Evolutionary conservation across 169 alveolate species (phyloP).

Genomic region (Cryptosporidium meleagridis): DNA sequence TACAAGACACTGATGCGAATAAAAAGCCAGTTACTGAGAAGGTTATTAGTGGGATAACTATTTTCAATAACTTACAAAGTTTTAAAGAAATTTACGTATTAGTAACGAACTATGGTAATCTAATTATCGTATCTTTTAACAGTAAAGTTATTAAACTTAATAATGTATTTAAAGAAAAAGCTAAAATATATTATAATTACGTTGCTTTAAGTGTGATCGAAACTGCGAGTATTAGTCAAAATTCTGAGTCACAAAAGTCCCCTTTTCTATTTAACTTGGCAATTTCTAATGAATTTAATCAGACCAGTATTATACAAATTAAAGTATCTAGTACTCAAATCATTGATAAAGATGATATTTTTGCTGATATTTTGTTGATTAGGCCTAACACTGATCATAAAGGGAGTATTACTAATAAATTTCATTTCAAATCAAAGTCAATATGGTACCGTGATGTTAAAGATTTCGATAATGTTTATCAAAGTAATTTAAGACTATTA

Average conservation of each 20-base stretch:
- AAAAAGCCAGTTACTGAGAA: background rate
- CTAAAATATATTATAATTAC: background rate
- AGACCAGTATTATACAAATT: constrained; percentile 9
- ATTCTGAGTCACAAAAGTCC: background rate
- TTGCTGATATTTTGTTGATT: background rate
- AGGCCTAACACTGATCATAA: constrained; percentile 29
- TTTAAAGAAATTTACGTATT: constrained; percentile 19
- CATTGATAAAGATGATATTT: background rate
- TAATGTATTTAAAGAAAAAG: constrained; percentile 35
- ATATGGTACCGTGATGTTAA: constrained; percentile 33
- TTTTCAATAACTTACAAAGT: background rate
- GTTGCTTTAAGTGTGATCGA: background rate
- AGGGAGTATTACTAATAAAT: constrained; percentile 12
- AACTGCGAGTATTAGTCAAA: background rate
- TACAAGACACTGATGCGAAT: background rate
- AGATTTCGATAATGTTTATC: background rate
- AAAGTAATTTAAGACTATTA: constrained; percentile 21
- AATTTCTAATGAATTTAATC: constrained; percentile 20
- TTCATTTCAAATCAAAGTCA: constrained; percentile 18
- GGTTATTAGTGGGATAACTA: background rate
- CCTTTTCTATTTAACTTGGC: constrained; percentile 13
- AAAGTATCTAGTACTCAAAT: background rate
- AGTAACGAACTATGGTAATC: constrained; percentile 9
- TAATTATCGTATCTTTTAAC: background rate
- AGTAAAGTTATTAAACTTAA: background rate